A percentile compares a stretch with the other conserved stretches of the same genome.
These are phyloP conservation scores for Phyllosticta paracitricarpa DNA, from an alignment of 2,329 filamentous ascomycete species.

Conservation along the genomic window DNA sequence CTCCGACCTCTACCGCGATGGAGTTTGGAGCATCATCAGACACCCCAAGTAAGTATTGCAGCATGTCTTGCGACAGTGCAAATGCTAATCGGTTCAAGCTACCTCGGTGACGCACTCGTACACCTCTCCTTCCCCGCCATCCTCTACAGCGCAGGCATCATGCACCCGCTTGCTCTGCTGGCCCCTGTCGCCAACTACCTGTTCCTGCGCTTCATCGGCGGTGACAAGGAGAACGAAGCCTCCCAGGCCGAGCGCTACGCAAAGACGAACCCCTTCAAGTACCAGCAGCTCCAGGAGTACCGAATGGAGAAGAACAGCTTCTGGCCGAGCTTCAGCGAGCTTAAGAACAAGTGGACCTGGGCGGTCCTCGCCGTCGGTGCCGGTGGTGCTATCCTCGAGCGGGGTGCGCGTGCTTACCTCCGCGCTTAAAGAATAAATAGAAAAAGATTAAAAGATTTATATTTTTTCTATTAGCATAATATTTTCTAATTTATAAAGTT, in stretches of 20 bases:
- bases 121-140: slow-evolving; percentile 51
- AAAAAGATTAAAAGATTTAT: background rate
- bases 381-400: slow-evolving; percentile 40
- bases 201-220: slow-evolving; percentile 48
- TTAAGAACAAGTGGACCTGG: slow-evolving; percentile 49
- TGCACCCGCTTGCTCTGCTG: slow-evolving; percentile 45
- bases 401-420: slow-evolving; percentile 19
- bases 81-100: slow-evolving; percentile 30
- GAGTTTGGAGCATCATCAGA: slow-evolving; percentile 52
- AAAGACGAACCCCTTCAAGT: slow-evolving; percentile 41
- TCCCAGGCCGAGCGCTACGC: slow-evolving; percentile 45
- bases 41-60: slow-evolving; percentile 47
- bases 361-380: slow-evolving; percentile 41
- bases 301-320: slow-evolving; percentile 48
- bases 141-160: slow-evolving; percentile 44
- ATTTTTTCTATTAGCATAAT: no score
- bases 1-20: slow-evolving; percentile 40
- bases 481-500: background rate
- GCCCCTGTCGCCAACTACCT: slow-evolving; percentile 49
- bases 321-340: slow-evolving; percentile 44
- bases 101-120: slow-evolving; percentile 50
- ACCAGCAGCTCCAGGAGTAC: slow-evolving; percentile 44
- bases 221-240: slow-evolving; percentile 46
- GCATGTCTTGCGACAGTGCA: background rate
- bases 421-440: background rate